These are phyloP conservation scores for Ogataea trehalophila DNA, from an alignment of 805 yeast genomes.

Conservation along the genomic window DNA sequence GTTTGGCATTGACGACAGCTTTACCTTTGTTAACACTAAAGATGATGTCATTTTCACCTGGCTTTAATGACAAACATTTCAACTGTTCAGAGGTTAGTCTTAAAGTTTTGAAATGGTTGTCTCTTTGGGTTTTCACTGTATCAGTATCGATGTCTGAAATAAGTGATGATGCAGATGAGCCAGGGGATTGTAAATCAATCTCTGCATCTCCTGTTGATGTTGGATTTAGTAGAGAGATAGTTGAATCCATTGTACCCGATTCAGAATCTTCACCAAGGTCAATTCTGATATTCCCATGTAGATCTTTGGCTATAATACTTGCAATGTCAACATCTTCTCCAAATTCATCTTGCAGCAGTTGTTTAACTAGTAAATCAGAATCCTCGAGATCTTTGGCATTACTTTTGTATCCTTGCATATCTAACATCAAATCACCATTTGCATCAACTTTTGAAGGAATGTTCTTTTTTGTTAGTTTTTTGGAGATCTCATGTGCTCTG, in stretches of 20 bases:
- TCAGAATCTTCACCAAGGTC: slow-evolving; percentile 18
- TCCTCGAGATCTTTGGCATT: slow-evolving; percentile 71
- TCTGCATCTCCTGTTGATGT: not conserved
- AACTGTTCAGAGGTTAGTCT: slow-evolving; percentile 90
- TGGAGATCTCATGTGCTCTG: slow-evolving; percentile 58
- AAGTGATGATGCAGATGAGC: slow-evolving; percentile 22
- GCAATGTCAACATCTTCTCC: slow-evolving; percentile 45
- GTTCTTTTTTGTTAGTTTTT: slow-evolving; percentile 60
- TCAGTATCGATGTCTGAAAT: slow-evolving; percentile 21
- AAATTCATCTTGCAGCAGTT: slow-evolving; percentile 72
- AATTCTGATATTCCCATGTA: slow-evolving; percentile 64
- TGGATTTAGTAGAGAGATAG: not conserved
- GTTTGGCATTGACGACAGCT: slow-evolving; percentile 65
- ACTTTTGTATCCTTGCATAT: slow-evolving; percentile 94
- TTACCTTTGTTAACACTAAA: slow-evolving; percentile 82
- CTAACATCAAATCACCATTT: slow-evolving; percentile 85
- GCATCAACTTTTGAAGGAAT: slow-evolving; percentile 85
- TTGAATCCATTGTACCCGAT: slow-evolving; percentile 9
- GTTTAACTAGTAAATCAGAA: slow-evolving; percentile 70
- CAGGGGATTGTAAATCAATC: slow-evolving; percentile 13
- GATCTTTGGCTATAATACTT: slow-evolving; percentile 49
- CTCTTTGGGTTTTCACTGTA: slow-evolving; percentile 18
- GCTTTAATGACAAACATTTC: slow-evolving; percentile 61
- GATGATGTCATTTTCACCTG: slow-evolving; percentile 73
- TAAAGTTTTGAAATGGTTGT: slow-evolving; percentile 71